These are phyloP conservation scores for Hypsizygus ulmarius DNA, from an alignment of 1,284 basidiomycete species.

Conservation along the genomic window DNA sequence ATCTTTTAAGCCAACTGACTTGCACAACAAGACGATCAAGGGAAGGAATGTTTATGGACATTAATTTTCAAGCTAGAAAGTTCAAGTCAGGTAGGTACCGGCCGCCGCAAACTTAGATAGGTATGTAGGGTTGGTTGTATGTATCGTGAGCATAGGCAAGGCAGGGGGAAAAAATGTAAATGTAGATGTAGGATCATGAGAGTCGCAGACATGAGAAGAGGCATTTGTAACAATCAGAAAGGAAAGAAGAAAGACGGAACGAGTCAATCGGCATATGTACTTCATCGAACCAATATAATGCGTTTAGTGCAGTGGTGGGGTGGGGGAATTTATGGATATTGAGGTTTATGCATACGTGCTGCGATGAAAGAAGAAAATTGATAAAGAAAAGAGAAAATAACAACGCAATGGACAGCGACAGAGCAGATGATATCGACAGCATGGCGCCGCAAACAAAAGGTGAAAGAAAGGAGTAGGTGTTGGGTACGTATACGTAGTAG, in stretches of 20 bases:
- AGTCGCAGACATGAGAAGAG: background rate
- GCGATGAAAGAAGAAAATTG: background rate
- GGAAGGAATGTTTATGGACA: too few relatives aligned
- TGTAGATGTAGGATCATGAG: background rate
- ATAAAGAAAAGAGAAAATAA: slow-evolving; percentile 1
- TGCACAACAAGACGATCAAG: background rate
- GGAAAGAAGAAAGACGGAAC: background rate
- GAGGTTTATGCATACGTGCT: too few relatives aligned
- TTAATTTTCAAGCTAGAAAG: too few relatives aligned
- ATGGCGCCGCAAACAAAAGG: slow-evolving; percentile 3
- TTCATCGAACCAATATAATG: slow-evolving; percentile 9
- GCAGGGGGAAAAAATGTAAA: too few relatives aligned
- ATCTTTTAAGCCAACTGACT: too few relatives aligned
- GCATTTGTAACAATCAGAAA: background rate
- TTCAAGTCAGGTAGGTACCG: too few relatives aligned
- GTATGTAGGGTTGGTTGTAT: too few relatives aligned
- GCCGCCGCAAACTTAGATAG: too few relatives aligned
- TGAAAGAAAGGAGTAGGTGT: too few relatives aligned
- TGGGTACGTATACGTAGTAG: slow-evolving; percentile 7
- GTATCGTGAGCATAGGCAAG: too few relatives aligned
- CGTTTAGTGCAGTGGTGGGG: slow-evolving; percentile 5
- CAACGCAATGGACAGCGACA: background rate
- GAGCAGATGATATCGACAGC: slow-evolving; percentile 9
- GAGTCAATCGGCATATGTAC: slow-evolving; percentile 7
- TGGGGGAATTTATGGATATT: background rate